Percentiles rank a stretch among this genome's conserved stretches.
These are phyloP conservation scores for Aspergillus novoparasiticus DNA, from an alignment of 2,329 filamentous ascomycete genomes.

Conservation along the genomic window DNA sequence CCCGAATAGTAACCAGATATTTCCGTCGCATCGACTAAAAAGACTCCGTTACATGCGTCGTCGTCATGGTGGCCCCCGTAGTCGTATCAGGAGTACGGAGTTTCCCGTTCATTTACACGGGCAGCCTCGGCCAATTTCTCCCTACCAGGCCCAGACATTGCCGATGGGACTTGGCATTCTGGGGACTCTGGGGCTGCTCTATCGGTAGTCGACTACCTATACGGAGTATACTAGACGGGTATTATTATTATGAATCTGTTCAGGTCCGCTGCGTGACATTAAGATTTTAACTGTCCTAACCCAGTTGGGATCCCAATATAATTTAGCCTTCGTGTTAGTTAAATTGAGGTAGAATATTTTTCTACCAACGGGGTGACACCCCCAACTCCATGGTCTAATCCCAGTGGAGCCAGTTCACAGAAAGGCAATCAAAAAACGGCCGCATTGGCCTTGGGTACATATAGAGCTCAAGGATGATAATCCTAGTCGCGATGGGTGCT, in stretches of 20 bases:
- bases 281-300: background rate
- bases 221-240: background rate
- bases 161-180: constrained; percentile 14
- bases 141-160: constrained; percentile 7
- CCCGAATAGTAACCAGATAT: background rate
- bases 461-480: background rate
- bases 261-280: background rate
- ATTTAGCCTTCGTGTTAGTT: background rate
- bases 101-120: background rate
- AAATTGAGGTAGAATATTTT: background rate
- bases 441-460: background rate
- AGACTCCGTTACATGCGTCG: background rate
- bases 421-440: background rate
- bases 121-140: background rate
- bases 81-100: background rate
- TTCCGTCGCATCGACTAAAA: background rate
- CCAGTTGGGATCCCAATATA: background rate
- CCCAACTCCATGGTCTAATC: background rate
- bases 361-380: background rate
- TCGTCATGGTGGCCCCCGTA: background rate
- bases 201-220: background rate
- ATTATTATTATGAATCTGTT: background rate
- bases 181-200: background rate
- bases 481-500: background rate
- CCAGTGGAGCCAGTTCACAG: background rate